Percentiles rank a stretch among this genome's conserved stretches.
These are phyloP conservation scores for Aureobasidium vineae DNA, from an alignment of 2,329 filamentous ascomycete species.

Conservation along the genomic window DNA sequence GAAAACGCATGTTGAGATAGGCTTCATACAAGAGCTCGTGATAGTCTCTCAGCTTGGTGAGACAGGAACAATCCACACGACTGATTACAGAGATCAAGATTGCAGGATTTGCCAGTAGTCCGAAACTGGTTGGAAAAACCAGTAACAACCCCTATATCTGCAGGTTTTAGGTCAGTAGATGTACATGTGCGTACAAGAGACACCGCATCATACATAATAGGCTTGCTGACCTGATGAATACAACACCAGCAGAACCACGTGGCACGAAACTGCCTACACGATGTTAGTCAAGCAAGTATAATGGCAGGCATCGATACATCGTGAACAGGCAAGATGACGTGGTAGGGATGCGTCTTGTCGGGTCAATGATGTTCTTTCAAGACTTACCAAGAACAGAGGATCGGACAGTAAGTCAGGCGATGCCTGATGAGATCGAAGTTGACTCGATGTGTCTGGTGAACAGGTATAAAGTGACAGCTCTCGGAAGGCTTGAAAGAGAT, in stretches of 20 bases:
- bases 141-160: background rate
- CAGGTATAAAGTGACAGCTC: background rate
- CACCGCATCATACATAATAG: background rate
- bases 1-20: background rate
- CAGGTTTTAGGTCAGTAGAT: background rate
- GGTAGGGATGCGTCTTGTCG: background rate
- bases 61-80: too few species aligned
- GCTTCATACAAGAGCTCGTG: background rate
- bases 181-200: background rate
- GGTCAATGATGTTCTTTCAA: background rate
- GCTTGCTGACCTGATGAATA: background rate
- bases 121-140: background rate
- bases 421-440: background rate
- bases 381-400: background rate
- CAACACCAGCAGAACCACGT: background rate
- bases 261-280: background rate
- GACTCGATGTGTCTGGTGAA: background rate
- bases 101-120: background rate
- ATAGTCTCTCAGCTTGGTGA: background rate
- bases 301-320: background rate
- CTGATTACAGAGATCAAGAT: background rate
- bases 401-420: background rate
- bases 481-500: slow-evolving; percentile 19
- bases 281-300: background rate
- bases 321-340: background rate